Base-by-base conservation (phyloP, 2,329 filamentous ascomycete genomes). In the Calonectria pseudoreteaudii region DNA sequence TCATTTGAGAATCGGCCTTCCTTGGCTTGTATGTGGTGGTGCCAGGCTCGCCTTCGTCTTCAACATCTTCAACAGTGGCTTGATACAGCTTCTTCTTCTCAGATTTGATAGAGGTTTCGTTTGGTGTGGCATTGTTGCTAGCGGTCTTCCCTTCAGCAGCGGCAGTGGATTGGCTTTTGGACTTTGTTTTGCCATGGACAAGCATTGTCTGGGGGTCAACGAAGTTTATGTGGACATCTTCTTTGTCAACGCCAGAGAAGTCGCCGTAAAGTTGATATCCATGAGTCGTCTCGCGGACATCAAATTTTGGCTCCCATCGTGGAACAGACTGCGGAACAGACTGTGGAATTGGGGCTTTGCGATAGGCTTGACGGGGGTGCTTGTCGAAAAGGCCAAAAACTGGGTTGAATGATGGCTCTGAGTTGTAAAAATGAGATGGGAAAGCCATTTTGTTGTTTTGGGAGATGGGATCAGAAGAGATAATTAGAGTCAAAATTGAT, bases 181-280 rank as follows among this genome's bases (percentile, higher is more conserved):
- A 90, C 85, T 95, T 93, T 69, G 91, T 89, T 76, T 88, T 91
- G 81, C 94, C 94, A 72, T 90, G 91, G 82, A 97, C 88, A 76
- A 91, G 88, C 52, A 96, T 86, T 23, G 93, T 95, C 86, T 94
- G 92, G 47, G 90, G 87, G 82, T 96, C 94, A 73, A 91, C 92
- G 88, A 96, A 96, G 82, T 96, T 94, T 82, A 96, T 93, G 82
- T 89, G 87, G 81, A 97, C 87, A 80, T 95, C 88, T 78, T 94
- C 91, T 86, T 94, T 94, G 75, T 90, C 90, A 78, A 96, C 88
- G 69, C 94, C 94, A 0, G 94, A 92, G 7, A 96, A 91, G 84
- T 96, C 94, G 80, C 94, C 94, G 79, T 96, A 91, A n/a, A 96
- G 92, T 84, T 96, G 92, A 82, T 95, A 96, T 75, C 87, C 83